Evolutionary conservation across 768 basidiomycete genomes (phyloP).

Genomic region (Suillus cothurnatus): DNA sequence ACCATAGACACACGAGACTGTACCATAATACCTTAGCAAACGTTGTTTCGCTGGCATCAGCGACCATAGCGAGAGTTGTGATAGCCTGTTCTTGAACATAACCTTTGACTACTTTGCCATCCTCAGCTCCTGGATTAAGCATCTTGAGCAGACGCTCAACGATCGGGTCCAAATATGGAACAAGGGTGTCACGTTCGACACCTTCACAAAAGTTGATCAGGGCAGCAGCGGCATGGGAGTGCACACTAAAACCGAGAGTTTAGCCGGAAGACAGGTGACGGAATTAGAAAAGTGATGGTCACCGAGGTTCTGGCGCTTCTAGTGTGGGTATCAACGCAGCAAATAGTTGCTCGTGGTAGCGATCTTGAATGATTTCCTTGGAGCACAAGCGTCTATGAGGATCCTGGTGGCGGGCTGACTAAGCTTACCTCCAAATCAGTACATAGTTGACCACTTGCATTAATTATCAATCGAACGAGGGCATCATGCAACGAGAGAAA

Average conservation of each 20-base stretch:
- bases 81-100: constrained; percentile 91
- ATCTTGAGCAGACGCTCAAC: constrained; percentile 64
- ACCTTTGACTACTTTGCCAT: constrained; percentile 42
- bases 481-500: not conserved
- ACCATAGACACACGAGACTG: constrained; percentile 9
- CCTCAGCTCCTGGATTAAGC: constrained; percentile 52
- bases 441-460: constrained; percentile 81
- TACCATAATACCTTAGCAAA: constrained; percentile 64
- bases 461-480: constrained; percentile 6
- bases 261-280: constrained; percentile 8
- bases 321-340: constrained; percentile 70
- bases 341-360: constrained; percentile 70
- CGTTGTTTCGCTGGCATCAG: constrained; percentile 77
- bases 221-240: constrained; percentile 84
- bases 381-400: not conserved
- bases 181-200: constrained; percentile 68
- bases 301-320: constrained; percentile 77
- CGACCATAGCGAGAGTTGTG: constrained; percentile 88
- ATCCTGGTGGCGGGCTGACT: not conserved
- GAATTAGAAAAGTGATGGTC: constrained; percentile 13
- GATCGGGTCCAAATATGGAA: constrained; percentile 80
- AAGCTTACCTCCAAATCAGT: constrained; percentile 77
- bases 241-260: constrained; percentile 55
- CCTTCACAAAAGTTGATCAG: constrained; percentile 93
- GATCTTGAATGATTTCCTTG: constrained; percentile 77